phyloP scores from a whole-genome alignment of 352 stramenopile genomes.

The Achlya hypogyna region DNA sequence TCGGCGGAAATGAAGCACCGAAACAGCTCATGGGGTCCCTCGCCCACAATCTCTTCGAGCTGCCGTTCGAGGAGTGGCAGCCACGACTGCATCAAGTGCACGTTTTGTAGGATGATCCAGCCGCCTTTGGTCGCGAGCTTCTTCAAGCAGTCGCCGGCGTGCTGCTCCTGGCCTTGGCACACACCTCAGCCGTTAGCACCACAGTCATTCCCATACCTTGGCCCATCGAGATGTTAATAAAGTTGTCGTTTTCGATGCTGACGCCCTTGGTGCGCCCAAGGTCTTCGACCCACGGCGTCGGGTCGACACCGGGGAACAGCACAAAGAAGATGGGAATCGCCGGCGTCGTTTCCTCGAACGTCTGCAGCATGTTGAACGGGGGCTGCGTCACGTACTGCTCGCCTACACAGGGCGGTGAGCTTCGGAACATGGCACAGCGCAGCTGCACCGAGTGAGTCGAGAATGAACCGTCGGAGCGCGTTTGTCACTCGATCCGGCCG shows the following conservation, averaged over 20 bases:
- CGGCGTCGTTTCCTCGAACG: conserved; percentile 86
- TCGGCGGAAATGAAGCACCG: conserved; percentile 95
- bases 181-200: background rate
- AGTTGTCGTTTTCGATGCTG: conserved; percentile 88
- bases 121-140: conserved; percentile 85
- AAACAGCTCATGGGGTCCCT: conserved; percentile 89
- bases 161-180: conserved; percentile 79
- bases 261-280: conserved; percentile 83
- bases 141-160: conserved; percentile 87
- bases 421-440: background rate
- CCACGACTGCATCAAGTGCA: conserved; percentile 95
- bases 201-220: conserved; percentile 24
- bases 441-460: conserved; percentile 47
- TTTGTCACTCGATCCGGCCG: conserved; percentile 93
- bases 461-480: conserved; percentile 86
- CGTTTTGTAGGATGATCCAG: conserved; percentile 95
- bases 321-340: conserved; percentile 94
- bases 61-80: conserved; percentile 89
- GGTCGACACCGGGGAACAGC: conserved; percentile 91
- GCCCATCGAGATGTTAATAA: conserved; percentile 93
- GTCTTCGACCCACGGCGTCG: conserved; percentile 91
- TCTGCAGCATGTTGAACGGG: conserved; percentile 87
- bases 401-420: conserved; percentile 30
- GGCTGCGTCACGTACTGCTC: conserved; percentile 89
- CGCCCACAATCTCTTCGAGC: conserved; percentile 83